Conservation (phyloP, 2,329 filamentous ascomycete species). For the Fusarium equiseti region DNA sequence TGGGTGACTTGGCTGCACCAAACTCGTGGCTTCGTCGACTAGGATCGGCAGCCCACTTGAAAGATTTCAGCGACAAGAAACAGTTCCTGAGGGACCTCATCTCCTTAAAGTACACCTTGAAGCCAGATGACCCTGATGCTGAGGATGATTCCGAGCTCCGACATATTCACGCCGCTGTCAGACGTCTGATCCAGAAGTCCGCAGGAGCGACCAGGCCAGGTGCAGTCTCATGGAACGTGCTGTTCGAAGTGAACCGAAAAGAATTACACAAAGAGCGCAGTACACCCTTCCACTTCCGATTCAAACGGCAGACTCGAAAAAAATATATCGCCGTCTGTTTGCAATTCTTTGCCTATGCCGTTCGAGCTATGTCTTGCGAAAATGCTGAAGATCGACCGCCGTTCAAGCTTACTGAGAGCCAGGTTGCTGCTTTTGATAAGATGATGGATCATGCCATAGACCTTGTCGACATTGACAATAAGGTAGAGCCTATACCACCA, state of each 20-base stretch:
- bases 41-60: conserved; percentile 1
- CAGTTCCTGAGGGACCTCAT: conserved; percentile 2
- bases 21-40: not conserved
- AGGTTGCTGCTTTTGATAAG: not conserved
- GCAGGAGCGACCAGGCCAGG: not conserved
- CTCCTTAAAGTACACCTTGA: conserved; percentile 1
- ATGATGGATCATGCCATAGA: conserved; percentile 1
- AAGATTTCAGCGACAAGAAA: conserved; percentile 19
- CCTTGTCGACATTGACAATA: not conserved
- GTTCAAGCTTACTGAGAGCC: conserved; percentile 3
- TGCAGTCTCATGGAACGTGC: conserved; percentile 4
- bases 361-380: conserved; percentile 1
- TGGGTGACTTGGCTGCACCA: conserved; percentile 3
- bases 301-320: conserved; percentile 1
- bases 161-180: conserved; percentile 4
- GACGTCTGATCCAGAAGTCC: not conserved
- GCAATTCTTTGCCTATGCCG: conserved; percentile 2
- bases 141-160: conserved; percentile 3
- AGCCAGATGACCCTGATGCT: not conserved
- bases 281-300: conserved; percentile 9
- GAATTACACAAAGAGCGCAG: conserved; percentile 9
- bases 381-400: not conserved
- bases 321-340: not conserved
- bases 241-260: conserved; percentile 12
- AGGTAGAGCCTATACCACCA: not conserved